Percentiles rank a stretch among this genome's conserved stretches.
Evolutionary conservation across 805 yeast species (phyloP).

Genomic region (Kodamaea hsintzibuensis): DNA sequence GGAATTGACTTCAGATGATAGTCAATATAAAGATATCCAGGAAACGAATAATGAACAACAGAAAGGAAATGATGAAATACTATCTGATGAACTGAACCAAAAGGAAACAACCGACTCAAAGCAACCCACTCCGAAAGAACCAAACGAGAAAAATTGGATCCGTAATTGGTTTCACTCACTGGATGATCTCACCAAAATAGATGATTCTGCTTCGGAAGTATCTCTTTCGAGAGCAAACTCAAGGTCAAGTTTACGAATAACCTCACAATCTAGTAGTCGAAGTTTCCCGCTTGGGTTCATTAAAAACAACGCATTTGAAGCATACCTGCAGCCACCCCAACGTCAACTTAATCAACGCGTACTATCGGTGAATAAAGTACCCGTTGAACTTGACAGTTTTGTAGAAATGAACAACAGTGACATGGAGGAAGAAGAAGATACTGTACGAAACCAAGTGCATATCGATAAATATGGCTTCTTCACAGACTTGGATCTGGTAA

Average conservation of each 20-base stretch:
- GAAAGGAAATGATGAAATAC: too few species aligned
- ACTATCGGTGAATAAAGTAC: constrained; percentile 22
- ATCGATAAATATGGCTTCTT: constrained; percentile 55
- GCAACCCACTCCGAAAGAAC: background rate
- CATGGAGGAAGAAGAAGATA: background rate
- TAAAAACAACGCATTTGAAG: constrained; percentile 1
- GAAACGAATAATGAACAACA: constrained; percentile 1
- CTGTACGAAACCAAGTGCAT: constrained; percentile 6
- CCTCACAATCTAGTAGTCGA: constrained; percentile 1
- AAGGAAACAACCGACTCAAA: background rate
- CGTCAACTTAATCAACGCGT: background rate
- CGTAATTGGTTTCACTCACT: constrained; percentile 3
- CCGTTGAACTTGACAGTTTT: constrained; percentile 45
- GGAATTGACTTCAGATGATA: background rate
- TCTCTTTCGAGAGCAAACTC: constrained; percentile 5
- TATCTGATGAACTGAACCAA: background rate
- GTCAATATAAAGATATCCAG: background rate
- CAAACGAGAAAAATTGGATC: background rate
- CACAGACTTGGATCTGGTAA: constrained; percentile 20
- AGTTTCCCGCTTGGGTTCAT: constrained; percentile 1
- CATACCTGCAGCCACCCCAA: background rate
- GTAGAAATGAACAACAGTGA: constrained; percentile 4
- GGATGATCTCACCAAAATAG: constrained; percentile 2
- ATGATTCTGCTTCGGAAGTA: background rate
- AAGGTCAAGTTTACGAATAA: background rate